Conservation (phyloP, 2,329 filamentous ascomycete genomes). For the Beauveria varroae region DNA sequence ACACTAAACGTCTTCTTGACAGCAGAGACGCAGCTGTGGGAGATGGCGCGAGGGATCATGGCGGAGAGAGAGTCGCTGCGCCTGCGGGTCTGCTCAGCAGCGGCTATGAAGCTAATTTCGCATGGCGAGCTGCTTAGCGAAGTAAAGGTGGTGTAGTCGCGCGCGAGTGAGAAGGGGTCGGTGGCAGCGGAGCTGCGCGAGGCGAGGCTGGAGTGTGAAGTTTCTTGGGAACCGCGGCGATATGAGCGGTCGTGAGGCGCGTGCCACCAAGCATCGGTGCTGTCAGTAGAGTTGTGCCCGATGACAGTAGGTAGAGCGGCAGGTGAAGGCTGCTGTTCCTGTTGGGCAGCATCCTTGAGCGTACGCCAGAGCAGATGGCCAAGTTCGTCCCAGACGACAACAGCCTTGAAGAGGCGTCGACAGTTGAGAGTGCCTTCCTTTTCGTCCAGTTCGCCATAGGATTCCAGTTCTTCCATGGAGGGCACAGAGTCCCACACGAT, state of each 20-base stretch:
- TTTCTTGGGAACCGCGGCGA: constrained; percentile 8
- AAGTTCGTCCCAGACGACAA: constrained; percentile 31
- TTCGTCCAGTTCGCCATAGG: constrained; percentile 25
- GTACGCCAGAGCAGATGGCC: constrained; percentile 27
- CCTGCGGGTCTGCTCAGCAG: not conserved
- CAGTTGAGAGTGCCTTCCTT: constrained; percentile 29
- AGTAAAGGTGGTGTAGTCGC: constrained; percentile 1
- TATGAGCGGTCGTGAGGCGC: not conserved
- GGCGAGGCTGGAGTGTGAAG: constrained; percentile 4
- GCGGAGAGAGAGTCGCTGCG: constrained; percentile 6
- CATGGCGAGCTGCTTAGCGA: constrained; percentile 6
- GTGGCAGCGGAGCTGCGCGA: not conserved
- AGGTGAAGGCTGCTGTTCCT: constrained; percentile 4
- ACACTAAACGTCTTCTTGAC: constrained; percentile 10
- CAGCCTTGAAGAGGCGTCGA: constrained; percentile 29
- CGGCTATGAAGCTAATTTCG: not conserved
- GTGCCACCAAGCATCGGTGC: constrained; percentile 2
- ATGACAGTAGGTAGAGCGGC: not conserved
- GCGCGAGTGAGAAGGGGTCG: not conserved
- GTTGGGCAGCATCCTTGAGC: constrained; percentile 14
- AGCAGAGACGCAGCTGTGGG: constrained; percentile 7
- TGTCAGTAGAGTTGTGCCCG: not conserved
- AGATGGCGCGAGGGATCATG: constrained; percentile 10
- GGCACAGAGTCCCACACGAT: constrained; percentile 27
- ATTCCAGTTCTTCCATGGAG: constrained; percentile 25